A percentile compares a stretch with the other conserved stretches of the same genome.
phyloP scores from a whole-genome alignment of 495 filamentous ascomycete genomes.

The Pyronema domesticum region DNA sequence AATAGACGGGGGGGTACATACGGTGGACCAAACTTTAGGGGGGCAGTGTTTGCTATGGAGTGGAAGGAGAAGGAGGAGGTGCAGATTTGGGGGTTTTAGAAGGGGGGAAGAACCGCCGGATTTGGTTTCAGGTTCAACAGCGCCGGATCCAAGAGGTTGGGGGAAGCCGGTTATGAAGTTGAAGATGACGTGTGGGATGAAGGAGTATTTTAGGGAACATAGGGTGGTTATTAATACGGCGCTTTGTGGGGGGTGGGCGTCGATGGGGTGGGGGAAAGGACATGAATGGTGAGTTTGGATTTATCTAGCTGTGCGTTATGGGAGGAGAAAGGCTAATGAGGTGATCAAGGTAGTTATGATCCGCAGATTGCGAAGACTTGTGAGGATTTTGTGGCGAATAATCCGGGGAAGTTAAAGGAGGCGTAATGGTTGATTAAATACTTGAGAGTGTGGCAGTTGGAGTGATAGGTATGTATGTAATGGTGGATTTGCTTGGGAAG shows the following conservation, averaged over 20 bases:
- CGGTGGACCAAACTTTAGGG: constrained; percentile 17
- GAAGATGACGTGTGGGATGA: constrained; percentile 45
- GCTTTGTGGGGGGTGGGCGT: constrained; percentile 81
- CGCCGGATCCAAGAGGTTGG: constrained; percentile 45
- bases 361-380: constrained; percentile 32
- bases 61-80: constrained; percentile 46
- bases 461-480: too few species aligned
- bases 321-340: too few species aligned
- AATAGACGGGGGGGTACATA: background rate
- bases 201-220: constrained; percentile 47
- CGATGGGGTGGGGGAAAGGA: constrained; percentile 19
- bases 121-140: constrained; percentile 35
- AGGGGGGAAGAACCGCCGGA: constrained; percentile 40
- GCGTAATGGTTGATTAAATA: constrained; percentile 59
- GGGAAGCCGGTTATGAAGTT: constrained; percentile 51
- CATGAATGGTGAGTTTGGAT: background rate
- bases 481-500: too few species aligned
- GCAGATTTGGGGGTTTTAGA: constrained; percentile 66
- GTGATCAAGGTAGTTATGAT: too few species aligned
- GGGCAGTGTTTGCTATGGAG: constrained; percentile 63
- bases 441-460: constrained; percentile 17
- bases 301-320: too few species aligned
- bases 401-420: constrained; percentile 41
- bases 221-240: constrained; percentile 64
- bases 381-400: constrained; percentile 41